Evolutionary conservation across 148 eudicot species (phyloP).

Genomic region (Salicornia ramosissima): DNA sequence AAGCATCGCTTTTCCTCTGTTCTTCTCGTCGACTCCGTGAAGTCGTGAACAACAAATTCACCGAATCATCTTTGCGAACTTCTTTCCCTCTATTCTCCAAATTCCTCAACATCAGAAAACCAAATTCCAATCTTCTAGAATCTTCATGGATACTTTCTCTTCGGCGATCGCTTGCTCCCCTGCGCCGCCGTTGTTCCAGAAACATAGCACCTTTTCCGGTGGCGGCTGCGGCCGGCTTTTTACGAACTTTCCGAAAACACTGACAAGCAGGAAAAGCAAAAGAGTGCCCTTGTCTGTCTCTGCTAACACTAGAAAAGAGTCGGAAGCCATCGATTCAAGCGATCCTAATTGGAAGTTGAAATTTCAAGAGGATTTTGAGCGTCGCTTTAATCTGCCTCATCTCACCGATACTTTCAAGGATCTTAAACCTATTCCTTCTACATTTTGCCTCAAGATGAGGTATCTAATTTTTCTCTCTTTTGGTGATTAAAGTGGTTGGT

Average conservation of each 20-base stretch:
- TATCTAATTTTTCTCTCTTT: conserved; percentile 14
- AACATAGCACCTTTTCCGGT: background rate
- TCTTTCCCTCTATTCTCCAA: no score
- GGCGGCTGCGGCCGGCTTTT: conserved; percentile 6
- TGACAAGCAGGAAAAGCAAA: conserved; percentile 4
- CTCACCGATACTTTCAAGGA: conserved; percentile 53
- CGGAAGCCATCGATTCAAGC: conserved; percentile 41
- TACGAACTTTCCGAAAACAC: background rate
- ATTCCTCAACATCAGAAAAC: no score
- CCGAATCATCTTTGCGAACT: no score
- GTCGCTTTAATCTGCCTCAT: conserved; percentile 66
- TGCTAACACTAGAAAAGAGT: conserved; percentile 17
- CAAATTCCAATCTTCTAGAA: no score
- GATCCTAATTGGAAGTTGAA: conserved; percentile 75
- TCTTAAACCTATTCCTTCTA: conserved; percentile 66
- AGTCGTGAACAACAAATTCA: no score
- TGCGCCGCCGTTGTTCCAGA: no score
- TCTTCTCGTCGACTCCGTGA: no score
- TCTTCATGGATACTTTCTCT: no score
- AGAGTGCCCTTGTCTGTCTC: conserved; percentile 4
- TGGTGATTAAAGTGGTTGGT: background rate
- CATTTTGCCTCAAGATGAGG: conserved; percentile 90
- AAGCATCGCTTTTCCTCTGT: no score
- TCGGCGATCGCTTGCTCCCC: no score
- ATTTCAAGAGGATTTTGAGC: conserved; percentile 61